Conservation (phyloP, 768 basidiomycete species). For the Filobasidium floriforme region DNA sequence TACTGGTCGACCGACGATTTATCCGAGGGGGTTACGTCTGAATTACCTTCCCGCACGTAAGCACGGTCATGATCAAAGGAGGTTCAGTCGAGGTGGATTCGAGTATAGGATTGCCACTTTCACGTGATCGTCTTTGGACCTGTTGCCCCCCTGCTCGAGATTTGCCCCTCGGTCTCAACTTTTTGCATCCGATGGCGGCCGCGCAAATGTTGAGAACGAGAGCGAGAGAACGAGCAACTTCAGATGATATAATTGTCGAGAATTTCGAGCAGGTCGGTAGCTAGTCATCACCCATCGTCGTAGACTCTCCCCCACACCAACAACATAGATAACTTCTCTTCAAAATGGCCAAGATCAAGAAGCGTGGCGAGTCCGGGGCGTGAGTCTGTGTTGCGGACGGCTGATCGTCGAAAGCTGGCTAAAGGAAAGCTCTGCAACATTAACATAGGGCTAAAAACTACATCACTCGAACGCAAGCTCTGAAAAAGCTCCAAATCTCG, state of each 20-base stretch:
- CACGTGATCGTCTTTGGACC: too few relatives aligned
- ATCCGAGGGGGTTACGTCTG: too few relatives aligned
- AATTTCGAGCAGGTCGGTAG: neutral
- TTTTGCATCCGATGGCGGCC: neutral
- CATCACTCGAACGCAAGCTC: conserved; percentile 76
- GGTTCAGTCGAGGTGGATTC: too few relatives aligned
- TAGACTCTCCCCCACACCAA: neutral
- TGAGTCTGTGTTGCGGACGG: conserved; percentile 28
- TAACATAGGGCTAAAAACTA: conserved; percentile 47
- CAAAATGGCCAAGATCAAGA: conserved; percentile 47
- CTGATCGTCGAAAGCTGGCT: too few relatives aligned
- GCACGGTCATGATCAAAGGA: too few relatives aligned
- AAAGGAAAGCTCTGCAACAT: neutral
- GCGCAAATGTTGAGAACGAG: neutral
- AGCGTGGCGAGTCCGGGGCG: conserved; percentile 46
- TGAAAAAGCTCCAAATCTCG: conserved; percentile 94
- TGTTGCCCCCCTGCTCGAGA: too few relatives aligned
- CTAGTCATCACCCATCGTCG: neutral
- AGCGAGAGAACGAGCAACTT: neutral
- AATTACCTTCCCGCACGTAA: too few relatives aligned
- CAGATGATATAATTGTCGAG: too few relatives aligned
- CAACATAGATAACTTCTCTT: neutral
- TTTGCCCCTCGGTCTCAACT: too few relatives aligned
- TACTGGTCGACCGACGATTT: too few relatives aligned
- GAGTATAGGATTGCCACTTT: too few relatives aligned